These are phyloP conservation scores for Miscanthus lutarioriparius DNA, from an alignment of 176 grass and related monocot species.

Conservation along the genomic window DNA sequence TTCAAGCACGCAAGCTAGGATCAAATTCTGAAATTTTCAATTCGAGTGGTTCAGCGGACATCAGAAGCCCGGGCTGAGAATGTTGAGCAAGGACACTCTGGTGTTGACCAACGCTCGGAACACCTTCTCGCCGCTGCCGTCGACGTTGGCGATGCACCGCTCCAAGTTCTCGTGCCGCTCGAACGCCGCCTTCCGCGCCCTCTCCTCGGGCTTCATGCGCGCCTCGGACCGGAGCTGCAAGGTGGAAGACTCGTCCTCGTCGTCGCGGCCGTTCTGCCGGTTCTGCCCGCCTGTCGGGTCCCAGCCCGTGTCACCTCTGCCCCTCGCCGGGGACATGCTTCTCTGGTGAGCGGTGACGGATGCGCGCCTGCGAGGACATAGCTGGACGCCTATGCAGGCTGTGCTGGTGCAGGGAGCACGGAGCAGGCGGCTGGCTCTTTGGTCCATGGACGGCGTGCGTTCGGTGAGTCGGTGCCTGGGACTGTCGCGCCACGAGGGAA, in stretches of 20 bases:
- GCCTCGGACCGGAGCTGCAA: conserved; percentile 31
- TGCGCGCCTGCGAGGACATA: no score
- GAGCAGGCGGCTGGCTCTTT: no score
- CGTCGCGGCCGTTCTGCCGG: neutral
- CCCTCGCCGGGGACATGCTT: no score
- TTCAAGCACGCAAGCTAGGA: neutral
- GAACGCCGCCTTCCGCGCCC: conserved; percentile 29
- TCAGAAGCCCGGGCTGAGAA: conserved; percentile 59
- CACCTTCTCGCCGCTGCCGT: conserved; percentile 56
- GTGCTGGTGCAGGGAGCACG: no score
- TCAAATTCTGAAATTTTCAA: conserved; percentile 5
- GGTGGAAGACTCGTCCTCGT: conserved; percentile 16
- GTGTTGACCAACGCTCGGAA: conserved; percentile 57
- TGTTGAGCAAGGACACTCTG: conserved; percentile 73
- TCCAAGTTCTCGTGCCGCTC: conserved; percentile 54
- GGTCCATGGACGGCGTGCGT: no score
- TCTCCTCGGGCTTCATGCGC: conserved; percentile 43
- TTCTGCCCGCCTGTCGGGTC: no score
- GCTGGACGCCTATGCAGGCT: no score
- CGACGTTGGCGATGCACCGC: conserved; percentile 53
- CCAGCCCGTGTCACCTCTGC: no score
- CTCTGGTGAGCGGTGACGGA: no score
- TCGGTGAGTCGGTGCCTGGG: no score
- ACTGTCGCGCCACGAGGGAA: no score
- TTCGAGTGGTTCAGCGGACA: neutral